Percentiles rank a stretch among this genome's conserved stretches.
These are phyloP conservation scores for Plasmodium malariae DNA, from an alignment of 169 alveolate genomes.

Conservation along the genomic window DNA sequence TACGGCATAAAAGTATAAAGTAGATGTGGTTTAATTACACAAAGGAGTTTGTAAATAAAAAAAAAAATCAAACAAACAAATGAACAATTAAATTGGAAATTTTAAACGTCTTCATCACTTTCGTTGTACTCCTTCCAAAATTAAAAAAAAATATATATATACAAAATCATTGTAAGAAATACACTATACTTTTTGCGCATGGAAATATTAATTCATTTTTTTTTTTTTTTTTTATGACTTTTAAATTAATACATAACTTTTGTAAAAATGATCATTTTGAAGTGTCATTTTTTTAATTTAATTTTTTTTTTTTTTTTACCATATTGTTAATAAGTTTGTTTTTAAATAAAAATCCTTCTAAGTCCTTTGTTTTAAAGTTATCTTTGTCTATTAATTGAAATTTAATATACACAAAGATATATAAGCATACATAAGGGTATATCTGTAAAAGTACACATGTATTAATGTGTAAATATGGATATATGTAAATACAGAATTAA, in stretches of 20 bases:
- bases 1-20: too few species aligned
- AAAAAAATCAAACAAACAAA: background rate
- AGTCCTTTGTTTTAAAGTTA: slow-evolving; percentile 59
- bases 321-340: slow-evolving; percentile 53
- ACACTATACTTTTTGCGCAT: background rate
- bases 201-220: background rate
- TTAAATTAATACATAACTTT: background rate
- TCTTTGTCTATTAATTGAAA: slow-evolving; percentile 42
- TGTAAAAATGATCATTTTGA: background rate
- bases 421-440: background rate
- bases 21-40: too few species aligned
- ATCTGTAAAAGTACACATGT: background rate
- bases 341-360: slow-evolving; percentile 47
- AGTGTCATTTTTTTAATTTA: slow-evolving; percentile 9
- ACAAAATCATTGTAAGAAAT: background rate
- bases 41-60: too few species aligned
- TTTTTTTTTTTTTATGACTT: background rate
- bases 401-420: background rate
- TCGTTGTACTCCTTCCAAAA: slow-evolving; percentile 40
- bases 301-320: slow-evolving; percentile 45
- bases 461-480: background rate
- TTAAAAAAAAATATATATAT: slow-evolving; percentile 3
- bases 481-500: background rate
- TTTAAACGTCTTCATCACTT: slow-evolving; percentile 55
- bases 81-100: background rate